phyloP scores from a whole-genome alignment of 2,329 filamentous ascomycete genomes.

The Sporothrix pseudoabietina region DNA sequence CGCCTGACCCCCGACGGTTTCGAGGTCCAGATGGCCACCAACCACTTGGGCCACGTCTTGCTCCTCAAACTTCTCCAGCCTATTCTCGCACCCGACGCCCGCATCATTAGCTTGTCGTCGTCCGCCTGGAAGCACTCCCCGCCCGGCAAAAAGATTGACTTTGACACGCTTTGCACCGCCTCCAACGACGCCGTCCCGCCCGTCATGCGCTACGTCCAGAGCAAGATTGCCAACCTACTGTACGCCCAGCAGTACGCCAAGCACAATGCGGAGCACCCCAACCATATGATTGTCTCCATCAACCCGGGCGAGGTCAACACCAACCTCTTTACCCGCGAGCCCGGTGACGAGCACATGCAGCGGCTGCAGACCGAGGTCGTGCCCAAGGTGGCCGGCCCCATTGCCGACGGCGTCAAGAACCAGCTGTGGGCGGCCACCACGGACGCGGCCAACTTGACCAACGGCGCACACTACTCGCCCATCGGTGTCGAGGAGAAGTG shows the following conservation, averaged over 20 bases:
- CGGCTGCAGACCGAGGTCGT: conserved; percentile 24
- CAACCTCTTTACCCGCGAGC: conserved; percentile 32
- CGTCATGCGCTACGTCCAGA: conserved; percentile 40
- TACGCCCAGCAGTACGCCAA: conserved; percentile 39
- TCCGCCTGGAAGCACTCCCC: conserved; percentile 30
- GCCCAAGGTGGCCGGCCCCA: conserved; percentile 17
- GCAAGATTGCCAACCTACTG: conserved; percentile 43
- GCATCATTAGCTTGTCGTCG: conserved; percentile 37
- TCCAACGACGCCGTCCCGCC: conserved; percentile 27
- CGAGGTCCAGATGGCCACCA: conserved; percentile 52
- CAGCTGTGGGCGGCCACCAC: conserved; percentile 47
- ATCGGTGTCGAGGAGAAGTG: conserved; percentile 38
- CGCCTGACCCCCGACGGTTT: conserved; percentile 48
- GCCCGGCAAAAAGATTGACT: conserved; percentile 17
- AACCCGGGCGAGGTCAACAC: conserved; percentile 41
- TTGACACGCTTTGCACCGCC: conserved; percentile 15
- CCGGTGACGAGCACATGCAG: conserved; percentile 39
- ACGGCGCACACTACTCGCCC: conserved; percentile 42
- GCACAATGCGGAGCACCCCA: conserved; percentile 37
- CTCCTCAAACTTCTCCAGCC: conserved; percentile 45
- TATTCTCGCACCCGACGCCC: conserved; percentile 36
- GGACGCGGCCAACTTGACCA: conserved; percentile 40
- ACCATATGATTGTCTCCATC: conserved; percentile 37
- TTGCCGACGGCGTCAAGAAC: conserved; percentile 36
- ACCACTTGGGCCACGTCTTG: conserved; percentile 51